Evolutionary conservation across 495 filamentous ascomycete genomes (phyloP).

Genomic region (Podospora sp.): DNA sequence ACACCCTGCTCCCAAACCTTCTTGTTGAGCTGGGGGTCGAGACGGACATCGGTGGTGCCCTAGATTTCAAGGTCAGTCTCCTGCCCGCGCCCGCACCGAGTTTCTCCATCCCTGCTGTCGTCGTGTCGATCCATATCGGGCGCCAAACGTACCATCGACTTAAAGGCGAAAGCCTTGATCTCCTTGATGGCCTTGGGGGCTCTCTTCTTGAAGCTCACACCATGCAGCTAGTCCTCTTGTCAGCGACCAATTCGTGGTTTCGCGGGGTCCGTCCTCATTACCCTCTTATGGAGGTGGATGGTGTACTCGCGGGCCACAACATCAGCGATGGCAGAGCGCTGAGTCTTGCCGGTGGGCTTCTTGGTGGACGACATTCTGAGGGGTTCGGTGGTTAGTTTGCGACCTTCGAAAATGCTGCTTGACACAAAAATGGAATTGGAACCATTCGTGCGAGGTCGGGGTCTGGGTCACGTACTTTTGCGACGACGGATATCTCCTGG

Average conservation of each 20-base stretch:
- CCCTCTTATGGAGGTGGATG: constrained; percentile 99
- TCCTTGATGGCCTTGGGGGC: constrained; percentile 98
- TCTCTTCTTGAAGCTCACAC: constrained; percentile 99
- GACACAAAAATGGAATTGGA: constrained; percentile 10
- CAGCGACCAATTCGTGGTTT: constrained; percentile 18
- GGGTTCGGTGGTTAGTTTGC: constrained; percentile 18
- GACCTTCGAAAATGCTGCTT: constrained; percentile 1
- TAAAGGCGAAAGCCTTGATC: constrained; percentile 88
- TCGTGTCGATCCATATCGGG: constrained; percentile 7
- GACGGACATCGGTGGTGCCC: constrained; percentile 96
- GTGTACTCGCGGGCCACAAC: constrained; percentile 99
- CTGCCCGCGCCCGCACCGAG: background rate
- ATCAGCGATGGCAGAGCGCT: constrained; percentile 92
- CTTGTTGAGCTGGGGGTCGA: constrained; percentile 99
- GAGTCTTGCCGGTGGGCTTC: constrained; percentile 71
- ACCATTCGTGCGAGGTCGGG: background rate
- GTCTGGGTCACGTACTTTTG: constrained; percentile 35
- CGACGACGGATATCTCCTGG: constrained; percentile 36
- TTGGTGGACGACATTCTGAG: constrained; percentile 71
- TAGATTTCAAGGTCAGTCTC: constrained; percentile 46
- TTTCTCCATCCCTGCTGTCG: constrained; percentile 4
- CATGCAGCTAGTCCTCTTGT: constrained; percentile 71
- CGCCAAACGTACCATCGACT: constrained; percentile 83
- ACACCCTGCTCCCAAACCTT: constrained; percentile 99
- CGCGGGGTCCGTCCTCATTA: constrained; percentile 57